Evolutionary conservation across 2,329 filamentous ascomycete species (phyloP), one percentile per base, ranked within the genome.

Genomic region (Fusarium goolgardi): DNA sequence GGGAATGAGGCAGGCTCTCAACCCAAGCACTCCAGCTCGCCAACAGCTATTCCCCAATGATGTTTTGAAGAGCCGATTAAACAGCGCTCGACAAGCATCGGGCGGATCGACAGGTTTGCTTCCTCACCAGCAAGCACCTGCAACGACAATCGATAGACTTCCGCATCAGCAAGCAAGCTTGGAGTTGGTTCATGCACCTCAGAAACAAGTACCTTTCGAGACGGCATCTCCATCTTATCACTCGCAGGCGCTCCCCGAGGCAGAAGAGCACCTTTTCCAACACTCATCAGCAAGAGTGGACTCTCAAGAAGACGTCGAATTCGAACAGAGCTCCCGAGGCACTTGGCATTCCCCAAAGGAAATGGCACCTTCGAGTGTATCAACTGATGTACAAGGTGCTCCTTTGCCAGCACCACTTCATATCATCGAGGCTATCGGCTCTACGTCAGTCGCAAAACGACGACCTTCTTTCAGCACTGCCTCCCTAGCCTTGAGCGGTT

Each of bases 391-490:
- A 18, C 32, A 32, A 37, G 40, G 40, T 3, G 63, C 54, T 16
- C 71, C 67, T 6, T 55, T 63, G 12, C 71, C 71, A 23, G 63
- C 57, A n/a, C 70, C 70, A 0, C 54, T 73, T 2, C 67, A 73
- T 32, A 27, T 73, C 4, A 73, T 72, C 9, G 56, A 73, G 16
- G 63, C 70, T 5, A 37, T 56, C 16, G 11, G 40, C 5, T 45
- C 40, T 9, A 32, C 50, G 2, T 27, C 29, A 11, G 47, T 31
- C 11, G 27, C 35, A 6, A 27, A 29, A 11, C 49, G 20, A 1
- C 35, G 37, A 35, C 18, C 12, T 8, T 35, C 57, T 16, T 44
- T 34, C 11, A 54, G 65, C 50, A 58, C 52, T 21, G 32, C 53
- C 1, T 45, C 66, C 10, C 50, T 71, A 43, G 59, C 43, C 7